Evolutionary conservation across 1,139 yeast species (phyloP).

Genomic region (Kodamaea plutei): DNA sequence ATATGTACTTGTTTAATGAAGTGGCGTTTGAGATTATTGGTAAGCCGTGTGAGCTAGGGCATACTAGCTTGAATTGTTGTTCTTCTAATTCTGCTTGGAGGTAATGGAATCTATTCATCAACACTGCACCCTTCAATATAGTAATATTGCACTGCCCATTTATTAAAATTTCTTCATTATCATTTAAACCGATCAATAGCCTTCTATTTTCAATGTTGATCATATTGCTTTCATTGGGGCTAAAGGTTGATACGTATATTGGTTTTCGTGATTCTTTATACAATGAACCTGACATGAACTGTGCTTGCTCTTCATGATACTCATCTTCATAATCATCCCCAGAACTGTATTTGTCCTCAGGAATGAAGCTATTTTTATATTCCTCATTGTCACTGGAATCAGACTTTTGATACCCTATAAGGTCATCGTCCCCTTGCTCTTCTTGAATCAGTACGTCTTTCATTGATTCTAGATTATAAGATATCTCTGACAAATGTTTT

Average conservation of each 20-base stretch:
- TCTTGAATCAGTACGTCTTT: no score
- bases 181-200: constrained; percentile 40
- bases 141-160: constrained; percentile 56
- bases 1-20: constrained; percentile 2
- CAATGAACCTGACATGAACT: no score
- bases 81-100: constrained; percentile 28
- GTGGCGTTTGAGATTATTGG: constrained; percentile 49
- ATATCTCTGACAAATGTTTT: no score
- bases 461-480: no score
- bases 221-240: constrained; percentile 34
- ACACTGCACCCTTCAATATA: constrained; percentile 55
- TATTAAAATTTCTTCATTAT: constrained; percentile 47
- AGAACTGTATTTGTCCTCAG: no score
- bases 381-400: constrained; percentile 6
- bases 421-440: constrained; percentile 4
- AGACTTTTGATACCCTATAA: constrained; percentile 6
- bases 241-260: constrained; percentile 25
- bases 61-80: constrained; percentile 29
- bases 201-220: constrained; percentile 22
- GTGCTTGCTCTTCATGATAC: constrained; percentile 1
- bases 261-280: no score
- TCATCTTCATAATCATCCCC: no score
- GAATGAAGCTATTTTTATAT: no score
- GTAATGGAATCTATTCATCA: constrained; percentile 52
- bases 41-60: constrained; percentile 51